Evolutionary conservation across 495 filamentous ascomycete genomes (phyloP).

Genomic region (Chaetomium cochliodes): DNA sequence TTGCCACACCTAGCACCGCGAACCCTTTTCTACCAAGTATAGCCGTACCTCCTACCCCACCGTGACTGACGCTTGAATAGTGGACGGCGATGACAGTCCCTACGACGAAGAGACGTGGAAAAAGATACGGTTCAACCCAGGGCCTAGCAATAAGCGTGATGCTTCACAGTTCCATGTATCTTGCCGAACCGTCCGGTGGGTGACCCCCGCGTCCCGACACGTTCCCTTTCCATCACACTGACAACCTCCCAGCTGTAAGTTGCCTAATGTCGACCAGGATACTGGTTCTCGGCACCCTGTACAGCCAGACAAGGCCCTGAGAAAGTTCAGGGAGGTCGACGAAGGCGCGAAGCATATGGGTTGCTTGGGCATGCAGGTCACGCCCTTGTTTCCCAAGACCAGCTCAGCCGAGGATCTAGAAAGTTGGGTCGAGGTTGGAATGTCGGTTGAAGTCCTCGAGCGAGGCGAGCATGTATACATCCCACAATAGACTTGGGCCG

Average conservation of each 20-base stretch:
- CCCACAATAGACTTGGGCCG: slow-evolving; percentile 27
- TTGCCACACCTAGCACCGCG: background rate
- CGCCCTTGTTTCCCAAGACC: slow-evolving; percentile 54
- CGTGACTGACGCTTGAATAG: slow-evolving; percentile 30
- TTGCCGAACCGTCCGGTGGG: slow-evolving; percentile 63
- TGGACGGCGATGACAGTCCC: slow-evolving; percentile 38
- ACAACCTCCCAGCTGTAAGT: slow-evolving; percentile 58
- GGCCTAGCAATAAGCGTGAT: slow-evolving; percentile 31
- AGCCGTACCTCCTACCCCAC: background rate
- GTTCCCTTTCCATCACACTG: slow-evolving; percentile 17
- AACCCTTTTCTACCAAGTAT: background rate
- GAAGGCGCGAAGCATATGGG: slow-evolving; percentile 64
- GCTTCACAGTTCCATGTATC: slow-evolving; percentile 54
- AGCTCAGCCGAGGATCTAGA: slow-evolving; percentile 35
- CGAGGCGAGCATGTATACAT: slow-evolving; percentile 45
- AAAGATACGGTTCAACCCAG: slow-evolving; percentile 59
- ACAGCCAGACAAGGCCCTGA: slow-evolving; percentile 73
- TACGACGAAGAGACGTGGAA: slow-evolving; percentile 79
- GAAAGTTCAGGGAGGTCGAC: slow-evolving; percentile 70
- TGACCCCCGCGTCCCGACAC: background rate
- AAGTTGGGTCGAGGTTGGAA: slow-evolving; percentile 47
- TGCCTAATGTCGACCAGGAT: slow-evolving; percentile 79
- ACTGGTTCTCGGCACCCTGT: slow-evolving; percentile 66
- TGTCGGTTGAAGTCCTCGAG: slow-evolving; percentile 42
- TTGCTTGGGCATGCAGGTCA: slow-evolving; percentile 82